Evolutionary conservation across 2,329 filamentous ascomycete genomes (phyloP), one percentile per base, ranked within the genome.

Genomic region (Tolypocladium paradoxum): DNA sequence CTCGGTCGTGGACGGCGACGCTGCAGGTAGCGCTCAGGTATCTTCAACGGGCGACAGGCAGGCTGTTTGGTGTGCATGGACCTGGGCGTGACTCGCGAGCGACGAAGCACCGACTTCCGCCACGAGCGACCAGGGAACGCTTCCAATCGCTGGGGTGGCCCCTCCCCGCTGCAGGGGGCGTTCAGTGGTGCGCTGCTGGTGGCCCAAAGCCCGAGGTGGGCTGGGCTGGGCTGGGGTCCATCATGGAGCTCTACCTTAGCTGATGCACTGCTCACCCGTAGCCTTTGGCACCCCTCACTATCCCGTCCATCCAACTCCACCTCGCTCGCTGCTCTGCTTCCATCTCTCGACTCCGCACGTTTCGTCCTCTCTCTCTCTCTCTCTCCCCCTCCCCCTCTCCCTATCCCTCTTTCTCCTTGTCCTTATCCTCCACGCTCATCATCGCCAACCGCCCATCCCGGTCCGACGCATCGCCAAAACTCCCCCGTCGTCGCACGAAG

Each of bases 311-410:
- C 49, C 36, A n/a, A 27, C 49, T 50, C 49, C 49, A 50, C 49
- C 35, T 50, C 36, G 49, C 49, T 46, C 49, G 37, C 20, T 45
- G 36, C 18, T 50, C n/a, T 31, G 38, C 37, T 38, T 33, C 18
- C 24, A 33, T 43, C 37, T 31, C 40, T 51, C 40, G 50, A 51
- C 50, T 51, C 50, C 50, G 50, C 50, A 51, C 37, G n/a, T 51
- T 51, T 52, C 43, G 33, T 24, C 45, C 33, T 8, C n/a, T 38
- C 20, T 24, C 35, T 31, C 49, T 11, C 18, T 22, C n/a, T 35
- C 40, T n/a, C 16, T 31, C 12, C 16, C 45, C 22, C 20, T 29
- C 6, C 45, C 45, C 14, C 5, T n/a, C 14, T 38, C 33, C n/a
- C 20, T 11, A 6, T 4, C 22, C 31, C 37, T 51, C 38, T n/a